Base-by-base conservation (phyloP, 805 yeast genomes). In the Candida jianshihensis region DNA sequence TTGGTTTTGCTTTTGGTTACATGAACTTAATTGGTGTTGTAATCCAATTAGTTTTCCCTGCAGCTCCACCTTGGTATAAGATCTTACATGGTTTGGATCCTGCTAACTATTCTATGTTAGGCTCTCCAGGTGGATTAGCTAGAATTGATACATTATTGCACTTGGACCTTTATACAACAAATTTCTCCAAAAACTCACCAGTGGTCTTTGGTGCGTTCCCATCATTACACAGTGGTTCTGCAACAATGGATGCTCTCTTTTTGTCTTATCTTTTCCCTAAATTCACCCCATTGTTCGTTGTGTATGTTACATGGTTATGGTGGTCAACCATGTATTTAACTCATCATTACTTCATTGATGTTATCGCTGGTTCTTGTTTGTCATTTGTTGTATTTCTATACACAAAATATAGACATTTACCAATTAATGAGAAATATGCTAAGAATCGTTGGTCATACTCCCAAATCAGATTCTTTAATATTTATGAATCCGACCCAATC, bases 41-140 rank as follows among this genome's bases (percentile, higher is more conserved):
- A 25, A 73, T 75, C 38, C 97, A 92, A 63, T 71, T 87, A 46
- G 43, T 79, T 5, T 87, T 86, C 57, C 96, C 98, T 6, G 85
- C 92, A 34, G 97, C 97, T 36, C 95, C 98, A 12, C 98, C 98
- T 15, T 90, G 98, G 98, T 90, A 90, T 57, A 83, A 85, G 51
- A 76, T 76, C 40, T 59, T 80, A 33, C 81, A 90, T 55, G 96
- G 96, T 2, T 70, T 89, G 41, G 81, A 75, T 37, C 92, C 96
- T 21, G 97, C 97, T 3, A 77, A 87, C 60, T 90, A 90, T 60
- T 66, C 80, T 36, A 88, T 90, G 95, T 68, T 70, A 33, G 98
- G 97, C 11, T 82, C 95, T 1, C 95, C 98, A 1, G 98, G 97
- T 48, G 98, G 98, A 0, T 70, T 90, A 43, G 90, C 78, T 11